Conservation (phyloP, 2,329 filamentous ascomycete genomes). For the Colletotrichum horii region DNA sequence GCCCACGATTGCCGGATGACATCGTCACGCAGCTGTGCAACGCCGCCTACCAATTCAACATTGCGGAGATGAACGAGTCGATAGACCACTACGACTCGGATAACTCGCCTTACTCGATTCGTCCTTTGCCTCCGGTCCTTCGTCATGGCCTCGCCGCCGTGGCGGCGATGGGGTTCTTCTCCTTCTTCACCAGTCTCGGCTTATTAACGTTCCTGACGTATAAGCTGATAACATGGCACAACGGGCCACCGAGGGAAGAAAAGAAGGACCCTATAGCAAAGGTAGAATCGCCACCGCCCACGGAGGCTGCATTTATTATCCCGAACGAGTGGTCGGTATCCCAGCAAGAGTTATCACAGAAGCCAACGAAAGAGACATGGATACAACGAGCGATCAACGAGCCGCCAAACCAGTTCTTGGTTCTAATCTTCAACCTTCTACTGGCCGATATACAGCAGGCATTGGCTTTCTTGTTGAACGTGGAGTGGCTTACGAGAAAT, state of each 20-base stretch:
- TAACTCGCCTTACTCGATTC: conserved; percentile 32
- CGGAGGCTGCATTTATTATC: conserved; percentile 26
- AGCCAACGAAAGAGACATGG: conserved; percentile 6
- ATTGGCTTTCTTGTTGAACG: conserved; percentile 67
- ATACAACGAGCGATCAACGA: conserved; percentile 31
- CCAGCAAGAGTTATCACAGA: conserved; percentile 17
- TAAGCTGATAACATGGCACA: conserved; percentile 39
- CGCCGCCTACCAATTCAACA: conserved; percentile 7
- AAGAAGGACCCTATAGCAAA: not conserved
- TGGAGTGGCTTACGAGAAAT: conserved; percentile 60
- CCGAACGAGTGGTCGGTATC: conserved; percentile 27
- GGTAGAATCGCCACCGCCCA: conserved; percentile 21
- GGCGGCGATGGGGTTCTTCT: conserved; percentile 38
- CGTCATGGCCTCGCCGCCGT: conserved; percentile 41
- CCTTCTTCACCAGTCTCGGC: conserved; percentile 37
- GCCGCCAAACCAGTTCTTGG: conserved; percentile 68
- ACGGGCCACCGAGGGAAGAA: conserved; percentile 22
- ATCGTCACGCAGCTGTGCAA: not conserved
- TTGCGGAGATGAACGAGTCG: conserved; percentile 23
- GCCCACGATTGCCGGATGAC: not conserved
- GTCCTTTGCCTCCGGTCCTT: conserved; percentile 38
- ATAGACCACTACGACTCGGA: conserved; percentile 29
- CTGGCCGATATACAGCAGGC: conserved; percentile 72
- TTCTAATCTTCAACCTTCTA: conserved; percentile 73
- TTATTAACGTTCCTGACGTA: conserved; percentile 39